Base-by-base conservation (phyloP, 208 protist genomes). In the Lotmaria passim region DNA sequence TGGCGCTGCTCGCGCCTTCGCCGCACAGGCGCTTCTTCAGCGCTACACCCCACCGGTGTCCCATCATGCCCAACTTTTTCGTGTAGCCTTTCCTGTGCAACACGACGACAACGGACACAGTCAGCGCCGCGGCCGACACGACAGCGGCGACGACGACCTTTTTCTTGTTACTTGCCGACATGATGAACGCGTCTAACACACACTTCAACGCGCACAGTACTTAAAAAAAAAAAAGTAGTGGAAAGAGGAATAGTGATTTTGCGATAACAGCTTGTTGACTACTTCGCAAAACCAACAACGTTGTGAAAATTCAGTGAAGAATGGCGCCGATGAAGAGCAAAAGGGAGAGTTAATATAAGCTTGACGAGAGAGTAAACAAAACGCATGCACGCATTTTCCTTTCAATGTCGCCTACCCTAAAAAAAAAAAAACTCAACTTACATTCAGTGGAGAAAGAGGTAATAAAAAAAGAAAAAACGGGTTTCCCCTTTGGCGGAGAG, bases 31-130 rank as follows among this genome's bases (percentile, higher is more conserved):
- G 61, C 44, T 58, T 58, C 62, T 58, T 68, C 30, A 58, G 30
- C 34, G 52, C 69, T 24, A 38, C 53, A 10, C 59, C 50, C 48
- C 47, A 56, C 26, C 63, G 66, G 41, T 53, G 62, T 7, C 64
- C 72, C 26, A 65, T 11, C 47, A 66, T 75, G 33, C 70, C 68
- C 39, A 72, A 56, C 31, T 72, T 78, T 26, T 56, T 43, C 17
- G 52, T 70, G 58, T 71, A 73, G 31, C 65, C 69, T 43, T 75
- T 81, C 60, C 64, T 63, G 38, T 71, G 48, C 36, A 69, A 39
- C 1, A 83, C 14, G 62, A 72, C 76, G 34, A 67, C 46, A 7
- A 73, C 58, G 2, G 65, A 52, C 19, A 48, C 56, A 7, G 65
- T 46, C 7, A 53, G 59, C 1, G 69, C 67, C 15, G 55, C 62